Base-by-base conservation (phyloP, 768 basidiomycete species). In the Boletus speciosus region DNA sequence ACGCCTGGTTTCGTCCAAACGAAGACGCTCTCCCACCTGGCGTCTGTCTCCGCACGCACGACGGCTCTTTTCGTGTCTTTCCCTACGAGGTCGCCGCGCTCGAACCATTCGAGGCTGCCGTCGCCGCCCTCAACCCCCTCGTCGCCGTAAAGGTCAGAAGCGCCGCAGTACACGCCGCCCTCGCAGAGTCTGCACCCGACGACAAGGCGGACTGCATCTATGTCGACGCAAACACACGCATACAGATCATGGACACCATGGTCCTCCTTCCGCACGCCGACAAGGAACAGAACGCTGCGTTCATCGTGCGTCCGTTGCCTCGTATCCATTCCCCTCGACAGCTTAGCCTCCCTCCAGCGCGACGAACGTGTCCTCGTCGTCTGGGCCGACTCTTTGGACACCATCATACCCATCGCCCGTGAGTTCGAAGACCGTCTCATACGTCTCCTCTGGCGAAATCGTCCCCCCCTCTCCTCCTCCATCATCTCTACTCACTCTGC, bases 321-420 rank as follows among this genome's bases (percentile, higher is more conserved):
- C 14, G 11, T 40, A 23, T 29, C 19, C 34, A 27, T n/a, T 46
- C 40, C 12, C 6, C n/a, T 51, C 36, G 8, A 31, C 49, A 14
- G 1, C 44, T 53, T 9, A 54, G 25, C 16, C 21, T 42, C 49
- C 49, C 4, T 48, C 6, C 58, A 88, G 86, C 82, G 91, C 43
- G 87, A 92, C 66, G 92, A 93, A 67, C 82, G 88, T 37, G 87
- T 89, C 16, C 78, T 94, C 51, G 81, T 93, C 56, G 83, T 93
- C 58, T 94, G 91, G 91, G 84, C 86, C 19, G 88, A 92, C 65
- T 79, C 82, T 0, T 77, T 93, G 42, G 88, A 92, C 64, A 78
- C 77, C 59, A 88, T 94, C 67, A 82, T 94, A 52, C 67, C 67
- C 21, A 65, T 60, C 25, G 69, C 69, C 16, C 70, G 77, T 55